Base-by-base conservation (phyloP, 179 eudicot genomes). In the Spinacia oleracea region DNA sequence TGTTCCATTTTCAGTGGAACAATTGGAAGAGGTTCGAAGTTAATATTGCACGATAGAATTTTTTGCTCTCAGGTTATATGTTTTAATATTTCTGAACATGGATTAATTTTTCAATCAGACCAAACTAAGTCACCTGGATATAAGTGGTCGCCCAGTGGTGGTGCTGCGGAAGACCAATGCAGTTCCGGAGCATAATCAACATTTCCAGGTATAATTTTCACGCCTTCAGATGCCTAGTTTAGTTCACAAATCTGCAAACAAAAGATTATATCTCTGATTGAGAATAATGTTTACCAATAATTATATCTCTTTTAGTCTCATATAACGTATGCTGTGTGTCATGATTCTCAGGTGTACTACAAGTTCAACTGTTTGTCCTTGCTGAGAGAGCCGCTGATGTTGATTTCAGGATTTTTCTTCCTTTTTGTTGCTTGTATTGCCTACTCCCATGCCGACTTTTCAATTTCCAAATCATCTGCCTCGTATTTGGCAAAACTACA, bases 391-490 rank as follows among this genome's bases (percentile, higher is more conserved):
- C 99, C 99, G 48, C 81, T 96, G 78, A 96, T 96, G 99, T 76
- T 96, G 82, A 86, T 96, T 67, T 84, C 85, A 35, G 99, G 99
- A 76, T 91, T 96, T 84, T 91, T 94, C 90, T 84, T 89, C 86
- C 89, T 94, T 51, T 96, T 96, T 76, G 78, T 92, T 80, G 87
- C 99, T 53, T 91, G 98, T 83, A 87, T 96, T 60, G 86, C 89
- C 15, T 96, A 96, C 78, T 84, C 85, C 79, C 96, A 92, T 84
- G 92, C 97, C 34, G 99, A 96, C 86, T 73, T 96, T 62, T 94
- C 99, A 43, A 96, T 96, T 84, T 96, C 99, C 73, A 96, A 96
- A 81, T 86, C 94, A 6, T 92, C 99, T 76, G 83, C 98, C 74
- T 94, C 97, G 71, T 96, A 96, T 79, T 55, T 96, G 80, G 99